Conservation (phyloP, 2,329 filamentous ascomycete species). For the Knufia fluminis region DNA sequence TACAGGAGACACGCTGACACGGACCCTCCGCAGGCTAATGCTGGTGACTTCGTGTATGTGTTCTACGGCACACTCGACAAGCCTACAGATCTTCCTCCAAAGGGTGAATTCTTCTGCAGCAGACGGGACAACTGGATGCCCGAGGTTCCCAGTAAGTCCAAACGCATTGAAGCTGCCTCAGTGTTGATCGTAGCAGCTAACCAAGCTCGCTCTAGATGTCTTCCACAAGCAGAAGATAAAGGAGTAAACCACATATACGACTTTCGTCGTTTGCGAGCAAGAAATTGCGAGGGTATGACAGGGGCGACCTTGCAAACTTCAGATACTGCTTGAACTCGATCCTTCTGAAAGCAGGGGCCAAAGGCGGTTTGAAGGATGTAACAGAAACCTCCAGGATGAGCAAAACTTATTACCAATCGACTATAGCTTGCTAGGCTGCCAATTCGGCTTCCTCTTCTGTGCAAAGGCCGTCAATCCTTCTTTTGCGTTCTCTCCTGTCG, state of each 20-base stretch:
- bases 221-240: conserved; percentile 41
- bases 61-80: conserved; percentile 44
- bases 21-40: conserved; percentile 15
- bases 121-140: conserved; percentile 43
- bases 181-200: too few relatives aligned
- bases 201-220: conserved; percentile 25
- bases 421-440: conserved; percentile 45
- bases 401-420: conserved; percentile 16
- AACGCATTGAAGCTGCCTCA: neutral
- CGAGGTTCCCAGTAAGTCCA: conserved; percentile 34
- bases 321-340: too few relatives aligned
- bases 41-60: conserved; percentile 32
- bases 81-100: conserved; percentile 40
- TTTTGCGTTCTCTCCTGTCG: conserved; percentile 52
- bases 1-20: neutral
- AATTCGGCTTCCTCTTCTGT: conserved; percentile 60
- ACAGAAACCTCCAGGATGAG: neutral
- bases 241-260: conserved; percentile 25
- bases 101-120: conserved; percentile 48
- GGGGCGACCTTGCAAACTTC: too few relatives aligned
- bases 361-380: too few relatives aligned
- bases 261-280: neutral
- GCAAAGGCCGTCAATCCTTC: conserved; percentile 68
- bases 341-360: too few relatives aligned
- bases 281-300: too few relatives aligned